Evolutionary conservation across 495 filamentous ascomycete species (phyloP), one percentile per base, ranked within the genome.

Genomic region (Xylaria acuta): DNA sequence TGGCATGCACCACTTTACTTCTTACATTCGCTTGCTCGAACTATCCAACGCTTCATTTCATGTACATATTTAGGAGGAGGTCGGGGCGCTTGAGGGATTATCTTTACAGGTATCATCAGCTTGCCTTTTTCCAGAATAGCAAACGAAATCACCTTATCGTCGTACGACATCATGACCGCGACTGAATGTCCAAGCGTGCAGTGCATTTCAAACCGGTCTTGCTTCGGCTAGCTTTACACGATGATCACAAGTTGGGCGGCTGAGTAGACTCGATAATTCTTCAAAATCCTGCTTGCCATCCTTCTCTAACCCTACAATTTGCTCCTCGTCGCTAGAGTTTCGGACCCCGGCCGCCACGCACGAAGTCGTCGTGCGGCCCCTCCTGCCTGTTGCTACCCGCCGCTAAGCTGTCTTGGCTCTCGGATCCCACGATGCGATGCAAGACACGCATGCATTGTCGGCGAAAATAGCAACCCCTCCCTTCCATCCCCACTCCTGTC

Each of bases 21-120:
- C 73, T 69, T 69, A 60, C 73, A 65, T 47, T 75, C 73, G 25
- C 49, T 75, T 25, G n/a, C 45, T 40, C 32, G 18, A 59, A 47
- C 20, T 12, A 27, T 59, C 68, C 54, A 38, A 62, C 18, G 20
- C 22, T 60, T 16, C 14, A 22, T 51, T 69, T 66, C 60, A 53
- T 68, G 45, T 62, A 72, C 34, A 63, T 69, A 72, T 12, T 51
- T 67, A 18, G 8, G 20, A 2, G 32, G 47, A 25, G 27, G 27
- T 18, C 38, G 16, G 18, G 25, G 30, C 40, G n/a, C n/a, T 43
- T 9, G 8, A n/a, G 53, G 67, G 8, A 11, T 45, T 25, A 59
- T 45, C 22, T 47, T 59, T 41, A 43, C 27, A 58, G 22, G 53
- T 56, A 56, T 56, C 65, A 41, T 40, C 32, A 34, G 32, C 20